These are phyloP conservation scores for Trichoderma sp. DNA, from an alignment of 2,329 filamentous ascomycete genomes.

Conservation along the genomic window DNA sequence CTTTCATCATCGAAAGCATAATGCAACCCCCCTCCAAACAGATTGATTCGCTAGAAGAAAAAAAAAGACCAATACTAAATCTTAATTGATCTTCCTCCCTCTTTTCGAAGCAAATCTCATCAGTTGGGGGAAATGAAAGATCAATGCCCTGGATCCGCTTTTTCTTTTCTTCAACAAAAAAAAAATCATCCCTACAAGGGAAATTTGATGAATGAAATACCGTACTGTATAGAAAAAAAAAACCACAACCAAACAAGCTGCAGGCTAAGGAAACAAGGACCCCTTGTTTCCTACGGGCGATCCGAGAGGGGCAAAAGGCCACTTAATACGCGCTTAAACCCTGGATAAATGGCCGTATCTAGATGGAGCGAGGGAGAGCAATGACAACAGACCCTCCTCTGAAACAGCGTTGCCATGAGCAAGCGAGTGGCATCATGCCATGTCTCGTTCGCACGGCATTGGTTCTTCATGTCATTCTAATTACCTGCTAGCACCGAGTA, in stretches of 20 bases:
- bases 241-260: background rate
- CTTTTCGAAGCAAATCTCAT: background rate
- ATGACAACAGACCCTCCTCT: conserved; percentile 7
- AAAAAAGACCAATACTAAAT: background rate
- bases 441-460: conserved; percentile 2
- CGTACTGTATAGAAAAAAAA: too few species aligned
- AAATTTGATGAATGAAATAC: conserved; percentile 1
- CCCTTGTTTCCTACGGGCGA: conserved; percentile 1
- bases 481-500: background rate
- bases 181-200: background rate
- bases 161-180: background rate
- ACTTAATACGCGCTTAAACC: conserved; percentile 11
- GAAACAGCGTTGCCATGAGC: conserved; percentile 14
- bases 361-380: background rate
- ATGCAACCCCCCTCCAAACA: background rate
- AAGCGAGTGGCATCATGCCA: conserved; percentile 10
- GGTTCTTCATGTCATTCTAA: background rate
- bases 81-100: background rate
- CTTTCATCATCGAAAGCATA: background rate
- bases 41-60: background rate
- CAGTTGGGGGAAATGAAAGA: conserved; percentile 10
- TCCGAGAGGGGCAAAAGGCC: background rate
- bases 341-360: conserved; percentile 2
- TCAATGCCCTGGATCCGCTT: conserved; percentile 15
- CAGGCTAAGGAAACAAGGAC: background rate